A percentile compares a stretch with the other conserved stretches of the same genome.
phyloP scores from a whole-genome alignment of 2,329 filamentous ascomycete genomes.

The Xylariaceae sp. region DNA sequence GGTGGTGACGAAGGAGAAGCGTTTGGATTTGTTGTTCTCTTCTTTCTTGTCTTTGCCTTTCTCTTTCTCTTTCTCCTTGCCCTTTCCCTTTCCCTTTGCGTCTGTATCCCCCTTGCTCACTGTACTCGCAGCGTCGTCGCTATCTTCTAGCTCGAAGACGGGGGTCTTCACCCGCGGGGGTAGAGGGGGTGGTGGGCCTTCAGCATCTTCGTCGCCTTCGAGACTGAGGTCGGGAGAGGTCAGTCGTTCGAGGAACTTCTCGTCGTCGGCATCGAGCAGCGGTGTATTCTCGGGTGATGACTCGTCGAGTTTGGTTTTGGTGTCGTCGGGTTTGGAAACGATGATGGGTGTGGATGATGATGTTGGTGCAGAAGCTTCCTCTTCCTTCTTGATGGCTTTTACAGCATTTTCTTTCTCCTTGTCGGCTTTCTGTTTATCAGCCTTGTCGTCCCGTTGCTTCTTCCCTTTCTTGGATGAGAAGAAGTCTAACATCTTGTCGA shows the following conservation, averaged over 20 bases:
- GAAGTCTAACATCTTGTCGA: conserved; percentile 56
- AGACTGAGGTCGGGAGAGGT: conserved; percentile 34
- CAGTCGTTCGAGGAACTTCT: conserved; percentile 54
- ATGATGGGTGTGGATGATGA: conserved; percentile 17
- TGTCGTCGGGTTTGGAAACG: conserved; percentile 25
- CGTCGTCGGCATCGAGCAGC: conserved; percentile 54
- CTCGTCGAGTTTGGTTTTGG: too few species aligned
- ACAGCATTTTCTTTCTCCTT: conserved; percentile 26
- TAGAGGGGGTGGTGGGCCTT: conserved; percentile 48
- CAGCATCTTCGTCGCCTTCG: conserved; percentile 38
- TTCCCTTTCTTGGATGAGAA: conserved; percentile 60
- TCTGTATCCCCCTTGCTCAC: conserved; percentile 19
- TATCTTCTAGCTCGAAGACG: conserved; percentile 48
- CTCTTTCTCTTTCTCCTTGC: conserved; percentile 25
- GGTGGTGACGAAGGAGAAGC: conserved; percentile 38
- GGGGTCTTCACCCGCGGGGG: conserved; percentile 51
- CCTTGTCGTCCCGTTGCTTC: conserved; percentile 53
- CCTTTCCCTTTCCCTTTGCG: conserved; percentile 24
- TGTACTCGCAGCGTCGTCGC: conserved; percentile 38
- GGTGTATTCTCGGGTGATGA: conserved; percentile 34
- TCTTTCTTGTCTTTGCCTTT: conserved; percentile 35
- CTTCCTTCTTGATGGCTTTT: conserved; percentile 22
- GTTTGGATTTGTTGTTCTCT: conserved; percentile 29
- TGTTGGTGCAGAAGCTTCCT: not conserved
- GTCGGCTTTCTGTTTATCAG: conserved; percentile 25